Conservation (phyloP, 164 flowering plant species). For the Kalanchoe fedtschenkoi region DNA sequence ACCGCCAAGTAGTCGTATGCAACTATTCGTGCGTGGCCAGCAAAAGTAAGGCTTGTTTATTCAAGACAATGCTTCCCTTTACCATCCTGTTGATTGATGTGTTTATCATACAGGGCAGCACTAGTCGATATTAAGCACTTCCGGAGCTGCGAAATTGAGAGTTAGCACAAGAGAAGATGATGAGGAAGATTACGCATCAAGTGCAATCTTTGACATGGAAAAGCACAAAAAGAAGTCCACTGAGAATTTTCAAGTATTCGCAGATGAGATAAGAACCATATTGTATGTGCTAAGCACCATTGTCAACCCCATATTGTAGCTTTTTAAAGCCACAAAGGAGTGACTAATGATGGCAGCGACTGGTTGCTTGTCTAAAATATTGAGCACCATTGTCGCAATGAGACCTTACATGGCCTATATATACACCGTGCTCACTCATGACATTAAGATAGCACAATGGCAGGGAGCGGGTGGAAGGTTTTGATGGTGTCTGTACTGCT, state of each 20-base stretch:
- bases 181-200: constrained; percentile 1
- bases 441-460: not conserved
- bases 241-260: too few relatives aligned
- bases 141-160: too few relatives aligned
- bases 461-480: not conserved
- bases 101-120: too few relatives aligned
- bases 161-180: too few relatives aligned
- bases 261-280: too few relatives aligned
- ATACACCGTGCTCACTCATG: not conserved
- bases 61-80: too few relatives aligned
- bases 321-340: not conserved
- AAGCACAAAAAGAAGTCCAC: too few relatives aligned
- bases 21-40: too few relatives aligned
- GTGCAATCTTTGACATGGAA: constrained; percentile 1
- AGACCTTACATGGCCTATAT: not conserved
- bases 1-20: too few relatives aligned
- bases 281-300: not conserved
- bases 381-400: not conserved
- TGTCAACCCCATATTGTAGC: not conserved
- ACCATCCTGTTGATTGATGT: too few relatives aligned
- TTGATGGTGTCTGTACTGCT: not conserved
- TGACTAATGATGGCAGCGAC: not conserved
- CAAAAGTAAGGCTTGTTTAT: too few relatives aligned
- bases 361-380: not conserved
- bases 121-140: too few relatives aligned